Evolutionary conservation across 805 yeast genomes (phyloP).

Genomic region (Candida maesae): DNA sequence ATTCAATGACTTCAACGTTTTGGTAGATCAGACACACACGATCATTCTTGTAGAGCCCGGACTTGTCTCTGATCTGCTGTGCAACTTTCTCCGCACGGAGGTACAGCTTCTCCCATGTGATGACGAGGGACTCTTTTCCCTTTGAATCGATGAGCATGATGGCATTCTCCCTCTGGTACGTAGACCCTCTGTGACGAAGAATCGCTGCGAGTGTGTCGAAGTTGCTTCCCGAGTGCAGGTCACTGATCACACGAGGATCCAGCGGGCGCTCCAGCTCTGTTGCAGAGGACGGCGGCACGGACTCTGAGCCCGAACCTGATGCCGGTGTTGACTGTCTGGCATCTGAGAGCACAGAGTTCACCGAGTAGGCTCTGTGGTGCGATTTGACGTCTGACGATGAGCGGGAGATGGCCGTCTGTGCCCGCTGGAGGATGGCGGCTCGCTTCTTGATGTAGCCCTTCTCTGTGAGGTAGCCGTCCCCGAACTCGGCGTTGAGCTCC

Average conservation of each 20-base stretch:
- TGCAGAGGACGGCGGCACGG: slow-evolving; percentile 30
- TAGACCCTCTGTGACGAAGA: slow-evolving; percentile 65
- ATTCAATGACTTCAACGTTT: slow-evolving; percentile 79
- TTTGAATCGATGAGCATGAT: slow-evolving; percentile 66
- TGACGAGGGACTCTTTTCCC: slow-evolving; percentile 74
- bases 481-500: slow-evolving; percentile 45
- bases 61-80: slow-evolving; percentile 69
- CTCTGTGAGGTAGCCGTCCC: slow-evolving; percentile 68
- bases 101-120: slow-evolving; percentile 89
- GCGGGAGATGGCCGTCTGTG: slow-evolving; percentile 3
- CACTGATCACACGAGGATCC: slow-evolving; percentile 51
- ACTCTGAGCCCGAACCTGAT: slow-evolving; percentile 28
- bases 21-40: slow-evolving; percentile 82
- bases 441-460: slow-evolving; percentile 68
- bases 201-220: slow-evolving; percentile 68
- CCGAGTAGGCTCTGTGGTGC: slow-evolving; percentile 25
- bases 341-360: slow-evolving; percentile 23
- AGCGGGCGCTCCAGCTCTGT: slow-evolving; percentile 40
- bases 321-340: slow-evolving; percentile 22
- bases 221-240: slow-evolving; percentile 35
- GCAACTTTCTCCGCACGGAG: slow-evolving; percentile 84
- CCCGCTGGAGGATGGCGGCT: slow-evolving; percentile 32
- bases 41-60: slow-evolving; percentile 74
- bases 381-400: slow-evolving; percentile 12
- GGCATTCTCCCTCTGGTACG: slow-evolving; percentile 66